Conservation (phyloP, 2,329 filamentous ascomycete genomes). For the Pseudogymnoascus sp. region DNA sequence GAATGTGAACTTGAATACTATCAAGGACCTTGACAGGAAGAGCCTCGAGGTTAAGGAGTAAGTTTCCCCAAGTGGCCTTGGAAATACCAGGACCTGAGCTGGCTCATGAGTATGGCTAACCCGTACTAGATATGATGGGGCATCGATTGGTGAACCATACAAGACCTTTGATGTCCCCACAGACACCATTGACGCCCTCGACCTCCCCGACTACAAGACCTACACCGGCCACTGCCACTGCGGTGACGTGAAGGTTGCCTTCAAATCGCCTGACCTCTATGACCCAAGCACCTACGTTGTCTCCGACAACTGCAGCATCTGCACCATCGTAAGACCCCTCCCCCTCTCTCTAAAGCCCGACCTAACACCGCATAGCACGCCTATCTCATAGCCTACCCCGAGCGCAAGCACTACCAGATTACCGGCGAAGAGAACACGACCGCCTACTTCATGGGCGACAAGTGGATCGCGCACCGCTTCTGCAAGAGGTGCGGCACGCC, state of each 20-base stretch:
- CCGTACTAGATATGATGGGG: background rate
- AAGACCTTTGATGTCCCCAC: background rate
- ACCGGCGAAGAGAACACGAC: background rate
- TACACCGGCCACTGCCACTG: slow-evolving; percentile 8
- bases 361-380: background rate
- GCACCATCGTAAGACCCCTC: background rate
- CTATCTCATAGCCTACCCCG: background rate
- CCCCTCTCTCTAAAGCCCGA: background rate
- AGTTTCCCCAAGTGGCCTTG: background rate
- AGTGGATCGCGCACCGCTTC: background rate
- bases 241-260: background rate
- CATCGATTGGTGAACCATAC: background rate
- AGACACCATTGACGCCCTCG: background rate
- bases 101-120: background rate
- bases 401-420: background rate
- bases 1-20: background rate
- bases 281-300: background rate
- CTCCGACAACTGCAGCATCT: slow-evolving; percentile 4
- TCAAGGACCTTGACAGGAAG: background rate
- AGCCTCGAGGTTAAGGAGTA: background rate
- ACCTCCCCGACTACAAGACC: background rate
- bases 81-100: background rate
- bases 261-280: background rate
- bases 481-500: background rate
- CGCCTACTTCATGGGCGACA: background rate